Percentiles rank a stretch among this genome's conserved stretches.
Conservation (phyloP, 768 basidiomycete genomes). For the Pluteus cervinus region DNA sequence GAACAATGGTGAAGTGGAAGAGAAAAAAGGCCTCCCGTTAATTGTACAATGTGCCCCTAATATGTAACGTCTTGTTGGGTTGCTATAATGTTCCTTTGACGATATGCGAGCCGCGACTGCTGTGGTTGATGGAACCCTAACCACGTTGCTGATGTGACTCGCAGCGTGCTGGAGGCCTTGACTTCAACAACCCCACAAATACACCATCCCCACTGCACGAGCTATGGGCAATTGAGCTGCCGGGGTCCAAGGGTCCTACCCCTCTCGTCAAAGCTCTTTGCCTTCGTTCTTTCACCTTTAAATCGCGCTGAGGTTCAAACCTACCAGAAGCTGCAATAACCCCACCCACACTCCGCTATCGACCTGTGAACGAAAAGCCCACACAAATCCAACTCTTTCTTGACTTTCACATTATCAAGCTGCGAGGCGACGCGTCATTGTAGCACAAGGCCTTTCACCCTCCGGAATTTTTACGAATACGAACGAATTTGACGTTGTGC, state of each 20-base stretch:
- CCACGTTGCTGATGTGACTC: no score
- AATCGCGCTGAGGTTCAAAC: conserved; percentile 13
- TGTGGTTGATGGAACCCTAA: no score
- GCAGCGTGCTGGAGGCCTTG: not conserved
- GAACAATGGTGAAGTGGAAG: conserved; percentile 13
- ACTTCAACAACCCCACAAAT: not conserved
- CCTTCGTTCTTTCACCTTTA: conserved; percentile 19
- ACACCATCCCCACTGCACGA: conserved; percentile 6
- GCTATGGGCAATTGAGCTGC: conserved; percentile 73
- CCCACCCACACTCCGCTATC: conserved; percentile 9
- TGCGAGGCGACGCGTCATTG: conserved; percentile 4
- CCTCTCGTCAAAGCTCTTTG: conserved; percentile 46
- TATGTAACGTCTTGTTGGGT: no score
- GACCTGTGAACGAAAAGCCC: no score
- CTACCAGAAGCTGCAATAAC: conserved; percentile 11
- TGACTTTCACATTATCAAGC: no score
- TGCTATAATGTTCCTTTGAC: no score
- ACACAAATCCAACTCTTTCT: no score
- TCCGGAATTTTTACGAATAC: no score
- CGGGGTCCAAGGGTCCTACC: conserved; percentile 65
- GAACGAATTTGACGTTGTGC: no score
- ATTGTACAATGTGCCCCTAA: no score
- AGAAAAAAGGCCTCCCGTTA: conserved; percentile 32
- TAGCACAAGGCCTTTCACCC: conserved; percentile 10
- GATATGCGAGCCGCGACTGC: no score